These are phyloP conservation scores for Passalora sequoiae DNA, from an alignment of 2,329 filamentous ascomycete species.

Conservation along the genomic window DNA sequence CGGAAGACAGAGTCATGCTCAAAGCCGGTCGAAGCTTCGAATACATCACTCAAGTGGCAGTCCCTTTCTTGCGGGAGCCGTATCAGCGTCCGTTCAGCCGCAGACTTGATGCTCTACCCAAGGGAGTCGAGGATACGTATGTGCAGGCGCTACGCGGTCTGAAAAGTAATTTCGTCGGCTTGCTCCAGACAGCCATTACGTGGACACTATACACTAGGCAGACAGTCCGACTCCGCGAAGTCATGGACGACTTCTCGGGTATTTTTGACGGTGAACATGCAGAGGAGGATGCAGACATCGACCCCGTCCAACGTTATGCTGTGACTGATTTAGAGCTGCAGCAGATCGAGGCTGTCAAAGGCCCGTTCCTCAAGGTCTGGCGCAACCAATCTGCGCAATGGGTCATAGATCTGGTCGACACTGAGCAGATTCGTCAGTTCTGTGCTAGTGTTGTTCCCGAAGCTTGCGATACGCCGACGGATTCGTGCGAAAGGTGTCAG, in stretches of 20 bases:
- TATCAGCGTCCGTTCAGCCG: background rate
- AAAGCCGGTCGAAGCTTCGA: background rate
- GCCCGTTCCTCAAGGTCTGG: constrained; percentile 11
- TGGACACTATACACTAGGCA: constrained; percentile 8
- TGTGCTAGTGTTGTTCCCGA: too few relatives aligned
- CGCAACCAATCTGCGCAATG: background rate
- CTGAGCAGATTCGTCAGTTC: background rate
- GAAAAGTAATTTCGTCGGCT: constrained; percentile 8
- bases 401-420: background rate
- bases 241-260: constrained; percentile 13
- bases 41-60: background rate
- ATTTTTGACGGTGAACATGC: constrained; percentile 1
- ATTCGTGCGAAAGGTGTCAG: background rate
- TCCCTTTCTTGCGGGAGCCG: background rate
- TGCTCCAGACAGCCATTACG: constrained; percentile 12
- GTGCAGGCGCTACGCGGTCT: background rate
- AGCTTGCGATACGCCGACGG: too few relatives aligned
- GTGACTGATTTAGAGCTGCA: constrained; percentile 11
- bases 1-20: background rate
- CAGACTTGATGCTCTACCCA: background rate
- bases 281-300: background rate
- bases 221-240: constrained; percentile 6
- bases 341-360: constrained; percentile 10
- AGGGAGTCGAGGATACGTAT: background rate
- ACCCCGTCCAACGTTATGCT: background rate